Evolutionary conservation across 2,329 filamentous ascomycete species (phyloP).

Genomic region (Colletotrichum horii): DNA sequence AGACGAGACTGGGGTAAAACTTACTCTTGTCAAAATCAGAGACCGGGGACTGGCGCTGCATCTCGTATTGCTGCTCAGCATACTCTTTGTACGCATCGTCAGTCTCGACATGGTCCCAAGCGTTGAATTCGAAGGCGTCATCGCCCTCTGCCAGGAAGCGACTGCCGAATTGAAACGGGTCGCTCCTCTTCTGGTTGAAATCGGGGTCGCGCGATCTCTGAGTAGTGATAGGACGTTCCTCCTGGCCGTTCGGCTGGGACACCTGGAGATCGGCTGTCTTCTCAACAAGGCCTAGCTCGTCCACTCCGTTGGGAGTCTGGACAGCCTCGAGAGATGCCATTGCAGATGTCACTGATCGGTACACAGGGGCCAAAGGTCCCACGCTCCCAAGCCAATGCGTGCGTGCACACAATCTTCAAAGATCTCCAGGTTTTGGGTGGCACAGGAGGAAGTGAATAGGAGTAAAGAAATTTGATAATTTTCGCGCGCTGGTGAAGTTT

Average conservation of each 20-base stretch:
- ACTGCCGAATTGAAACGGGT: slow-evolving; percentile 96
- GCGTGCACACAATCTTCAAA: not conserved
- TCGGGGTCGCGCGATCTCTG: slow-evolving; percentile 74
- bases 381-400: not conserved
- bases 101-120: slow-evolving; percentile 97
- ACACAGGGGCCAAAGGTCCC: not conserved
- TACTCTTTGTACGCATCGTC: slow-evolving; percentile 88
- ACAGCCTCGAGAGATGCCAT: slow-evolving; percentile 10
- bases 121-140: slow-evolving; percentile 96
- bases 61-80: slow-evolving; percentile 81
- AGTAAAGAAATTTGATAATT: not conserved
- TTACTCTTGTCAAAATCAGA: slow-evolving; percentile 90
- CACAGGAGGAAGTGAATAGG: not conserved
- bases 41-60: slow-evolving; percentile 85
- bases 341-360: not conserved
- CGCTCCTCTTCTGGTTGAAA: slow-evolving; percentile 82
- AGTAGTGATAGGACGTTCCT: slow-evolving; percentile 46
- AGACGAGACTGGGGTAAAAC: slow-evolving; percentile 30
- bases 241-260: slow-evolving; percentile 5
- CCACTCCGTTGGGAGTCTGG: not conserved
- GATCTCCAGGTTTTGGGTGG: not conserved
- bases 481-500: not conserved
- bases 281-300: slow-evolving; percentile 25
- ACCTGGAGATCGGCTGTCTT: slow-evolving; percentile 27
- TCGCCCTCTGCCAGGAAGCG: slow-evolving; percentile 83